Evolutionary conservation across 768 basidiomycete genomes (phyloP).

Genomic region (Rhodotorula diobovata): DNA sequence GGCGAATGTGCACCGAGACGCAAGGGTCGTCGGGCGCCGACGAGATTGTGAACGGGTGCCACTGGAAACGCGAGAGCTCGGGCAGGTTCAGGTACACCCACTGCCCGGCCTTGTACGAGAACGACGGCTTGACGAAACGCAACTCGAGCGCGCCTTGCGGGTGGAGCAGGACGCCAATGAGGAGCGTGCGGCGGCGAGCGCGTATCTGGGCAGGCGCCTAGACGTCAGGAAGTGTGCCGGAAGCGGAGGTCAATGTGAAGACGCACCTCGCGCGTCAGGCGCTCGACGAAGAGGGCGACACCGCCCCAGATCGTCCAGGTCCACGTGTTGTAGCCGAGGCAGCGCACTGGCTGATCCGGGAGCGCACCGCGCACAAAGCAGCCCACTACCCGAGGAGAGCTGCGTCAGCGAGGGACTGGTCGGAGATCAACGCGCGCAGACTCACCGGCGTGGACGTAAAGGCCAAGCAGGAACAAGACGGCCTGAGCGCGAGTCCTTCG

Average conservation of each 20-base stretch:
- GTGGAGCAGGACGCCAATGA: conserved; percentile 82
- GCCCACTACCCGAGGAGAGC: conserved; percentile 54
- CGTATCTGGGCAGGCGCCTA: conserved; percentile 56
- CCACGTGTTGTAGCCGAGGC: conserved; percentile 79
- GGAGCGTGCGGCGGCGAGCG: conserved; percentile 66
- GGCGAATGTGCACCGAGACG: conserved; percentile 84
- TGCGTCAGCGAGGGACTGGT: rapidly evolving
- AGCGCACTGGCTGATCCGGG: conserved; percentile 47
- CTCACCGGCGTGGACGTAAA: conserved; percentile 70
- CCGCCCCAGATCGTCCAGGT: conserved; percentile 84
- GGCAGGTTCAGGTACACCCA: conserved; percentile 89
- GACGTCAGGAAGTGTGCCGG: too few species aligned
- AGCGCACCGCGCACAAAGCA: conserved; percentile 77
- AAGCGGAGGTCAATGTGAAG: neutral
- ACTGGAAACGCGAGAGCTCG: conserved; percentile 74
- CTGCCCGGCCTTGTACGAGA: conserved; percentile 86
- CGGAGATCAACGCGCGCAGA: neutral
- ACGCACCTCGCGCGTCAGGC: conserved; percentile 64
- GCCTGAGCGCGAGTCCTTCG: conserved; percentile 52
- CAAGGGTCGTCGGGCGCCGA: conserved; percentile 84
- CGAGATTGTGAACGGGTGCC: conserved; percentile 72
- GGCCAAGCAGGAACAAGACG: conserved; percentile 86
- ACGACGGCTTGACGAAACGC: conserved; percentile 81
- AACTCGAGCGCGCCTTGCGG: conserved; percentile 91
- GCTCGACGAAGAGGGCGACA: conserved; percentile 80